These are phyloP conservation scores for Bretschneidera sinensis DNA, from an alignment of 345 rosid genomes.

Conservation along the genomic window DNA sequence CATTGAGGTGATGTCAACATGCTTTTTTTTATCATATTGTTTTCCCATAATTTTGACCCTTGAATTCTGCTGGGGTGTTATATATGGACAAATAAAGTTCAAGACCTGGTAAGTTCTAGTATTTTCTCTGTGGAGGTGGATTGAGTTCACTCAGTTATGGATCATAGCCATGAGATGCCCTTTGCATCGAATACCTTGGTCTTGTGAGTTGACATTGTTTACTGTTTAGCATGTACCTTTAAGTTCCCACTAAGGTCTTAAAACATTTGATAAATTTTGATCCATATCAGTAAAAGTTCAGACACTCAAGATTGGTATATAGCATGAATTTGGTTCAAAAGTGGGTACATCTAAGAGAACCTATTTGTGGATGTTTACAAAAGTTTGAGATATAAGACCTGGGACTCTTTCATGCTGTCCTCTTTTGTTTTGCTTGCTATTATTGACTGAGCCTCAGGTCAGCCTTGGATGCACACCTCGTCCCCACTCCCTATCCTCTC, in stretches of 20 bases:
- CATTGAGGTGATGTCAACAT: conserved; percentile 45
- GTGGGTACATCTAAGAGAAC: neutral
- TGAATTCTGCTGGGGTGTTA: too few species aligned
- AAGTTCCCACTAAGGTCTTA: too few species aligned
- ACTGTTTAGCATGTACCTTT: too few species aligned
- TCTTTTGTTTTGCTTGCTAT: neutral
- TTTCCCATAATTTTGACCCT: neutral
- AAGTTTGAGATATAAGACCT: too few species aligned
- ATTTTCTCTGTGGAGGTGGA: too few species aligned
- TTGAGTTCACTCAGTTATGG: neutral
- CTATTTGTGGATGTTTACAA: neutral
- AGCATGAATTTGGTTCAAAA: neutral
- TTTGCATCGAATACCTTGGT: too few species aligned
- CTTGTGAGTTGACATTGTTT: too few species aligned
- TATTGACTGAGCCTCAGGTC: too few species aligned
- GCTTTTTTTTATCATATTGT: conserved; percentile 7
- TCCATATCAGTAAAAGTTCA: neutral
- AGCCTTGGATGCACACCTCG: neutral
- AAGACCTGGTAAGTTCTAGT: neutral
- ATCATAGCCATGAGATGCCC: too few species aligned
- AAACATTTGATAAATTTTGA: neutral
- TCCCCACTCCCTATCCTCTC: too few species aligned
- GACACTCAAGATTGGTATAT: neutral
- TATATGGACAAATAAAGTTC: neutral
- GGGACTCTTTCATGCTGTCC: too few species aligned